Percentiles rank a stretch among this genome's conserved stretches.
Evolutionary conservation across 2,329 filamentous ascomycete species (phyloP).

Genomic region (Phialophora macrospora): DNA sequence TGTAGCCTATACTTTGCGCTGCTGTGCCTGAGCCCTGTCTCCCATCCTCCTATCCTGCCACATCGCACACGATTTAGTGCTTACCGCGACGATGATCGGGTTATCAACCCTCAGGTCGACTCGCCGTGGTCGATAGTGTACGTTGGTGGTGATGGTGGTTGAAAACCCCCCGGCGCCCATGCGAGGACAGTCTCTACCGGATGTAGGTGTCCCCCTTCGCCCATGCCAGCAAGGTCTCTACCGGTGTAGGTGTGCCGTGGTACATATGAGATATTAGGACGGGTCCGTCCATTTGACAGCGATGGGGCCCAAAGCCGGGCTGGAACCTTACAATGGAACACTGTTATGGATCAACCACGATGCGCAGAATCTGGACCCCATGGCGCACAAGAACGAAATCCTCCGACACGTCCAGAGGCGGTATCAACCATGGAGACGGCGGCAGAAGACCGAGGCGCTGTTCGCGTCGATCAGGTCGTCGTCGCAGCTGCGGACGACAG

Average conservation of each 20-base stretch:
- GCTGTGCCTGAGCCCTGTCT: too few species aligned
- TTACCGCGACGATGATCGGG: not conserved
- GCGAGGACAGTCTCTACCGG: too few species aligned
- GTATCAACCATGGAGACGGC: conserved; percentile 3
- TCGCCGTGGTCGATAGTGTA: not conserved
- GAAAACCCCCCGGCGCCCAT: too few species aligned
- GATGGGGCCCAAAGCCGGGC: not conserved
- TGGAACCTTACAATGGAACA: not conserved
- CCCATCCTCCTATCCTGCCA: too few species aligned
- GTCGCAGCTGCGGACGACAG: not conserved
- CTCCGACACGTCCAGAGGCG: conserved; percentile 1
- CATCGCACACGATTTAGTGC: not conserved
- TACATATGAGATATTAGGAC: too few species aligned
- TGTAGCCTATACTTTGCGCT: not conserved
- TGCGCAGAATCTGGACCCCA: not conserved
- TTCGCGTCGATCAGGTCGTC: not conserved
- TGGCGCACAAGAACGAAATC: not conserved
- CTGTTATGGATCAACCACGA: conserved; percentile 5
- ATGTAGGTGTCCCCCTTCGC: too few species aligned
- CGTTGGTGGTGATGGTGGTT: not conserved
- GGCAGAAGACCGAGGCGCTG: conserved; percentile 1
- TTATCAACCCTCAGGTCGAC: conserved; percentile 3
- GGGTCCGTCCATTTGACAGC: not conserved
- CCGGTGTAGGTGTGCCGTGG: too few species aligned
- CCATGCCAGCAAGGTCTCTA: too few species aligned